Percentiles rank a stretch among this genome's conserved stretches.
phyloP scores from a whole-genome alignment of 768 basidiomycete genomes.

The Phylloporus sp. region DNA sequence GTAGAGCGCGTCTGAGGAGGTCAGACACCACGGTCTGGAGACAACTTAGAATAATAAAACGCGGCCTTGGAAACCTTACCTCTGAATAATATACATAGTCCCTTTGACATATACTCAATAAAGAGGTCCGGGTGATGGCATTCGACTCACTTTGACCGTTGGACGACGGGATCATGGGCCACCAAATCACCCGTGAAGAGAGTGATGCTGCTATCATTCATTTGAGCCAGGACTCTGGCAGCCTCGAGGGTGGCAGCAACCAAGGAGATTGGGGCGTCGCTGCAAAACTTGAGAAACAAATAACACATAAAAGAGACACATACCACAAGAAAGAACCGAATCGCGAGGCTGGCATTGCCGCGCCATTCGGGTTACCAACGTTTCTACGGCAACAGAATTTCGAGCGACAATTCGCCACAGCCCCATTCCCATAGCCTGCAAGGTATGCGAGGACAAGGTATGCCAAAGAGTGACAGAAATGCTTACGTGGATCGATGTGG shows the following conservation, averaged over 20 bases:
- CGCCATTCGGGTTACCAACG: constrained; percentile 44
- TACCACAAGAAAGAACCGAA: constrained; percentile 65
- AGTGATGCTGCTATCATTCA: constrained; percentile 61
- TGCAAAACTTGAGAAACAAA: constrained; percentile 13
- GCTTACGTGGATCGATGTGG: constrained; percentile 68
- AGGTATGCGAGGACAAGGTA: background rate
- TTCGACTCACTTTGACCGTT: constrained; percentile 50
- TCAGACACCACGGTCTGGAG: constrained; percentile 59
- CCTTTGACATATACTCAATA: constrained; percentile 31
- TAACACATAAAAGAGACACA: background rate
- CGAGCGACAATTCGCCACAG: constrained; percentile 69
- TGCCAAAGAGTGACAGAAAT: background rate
- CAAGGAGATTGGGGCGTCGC: constrained; percentile 65
- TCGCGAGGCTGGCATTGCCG: constrained; percentile 63
- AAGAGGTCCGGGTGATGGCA: background rate
- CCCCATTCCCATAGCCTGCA: constrained; percentile 61
- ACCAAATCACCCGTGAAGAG: constrained; percentile 74
- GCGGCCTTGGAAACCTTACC: constrained; percentile 30
- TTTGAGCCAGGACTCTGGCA: constrained; percentile 63
- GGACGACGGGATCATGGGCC: constrained; percentile 64
- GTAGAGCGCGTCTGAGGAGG: constrained; percentile 56
- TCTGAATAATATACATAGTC: constrained; percentile 61
- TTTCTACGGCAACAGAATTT: constrained; percentile 64
- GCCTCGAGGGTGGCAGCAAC: constrained; percentile 57
- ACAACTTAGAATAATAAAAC: constrained; percentile 6